Evolutionary conservation across 2,329 filamentous ascomycete species (phyloP), one percentile per base, ranked within the genome.

Genomic region (Taxawa tesnikishii): DNA sequence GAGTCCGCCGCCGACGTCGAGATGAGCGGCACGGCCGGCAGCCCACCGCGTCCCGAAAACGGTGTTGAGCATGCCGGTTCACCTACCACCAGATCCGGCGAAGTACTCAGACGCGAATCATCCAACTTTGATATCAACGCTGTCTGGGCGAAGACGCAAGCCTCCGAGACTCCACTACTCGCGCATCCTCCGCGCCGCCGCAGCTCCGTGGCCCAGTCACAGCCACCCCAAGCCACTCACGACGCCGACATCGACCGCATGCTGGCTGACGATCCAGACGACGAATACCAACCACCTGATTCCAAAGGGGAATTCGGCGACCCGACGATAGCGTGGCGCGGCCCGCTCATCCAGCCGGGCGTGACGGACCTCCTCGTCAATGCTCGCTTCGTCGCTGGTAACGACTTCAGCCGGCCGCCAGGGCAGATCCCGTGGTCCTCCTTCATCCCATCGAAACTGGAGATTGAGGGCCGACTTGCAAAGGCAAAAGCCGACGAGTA

Each of bases 231-330:
- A 2, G 70, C 78, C 1, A 79, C 73, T 11, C 74, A 81, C 10
- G 88, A 98, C 53, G 73, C 82, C 3, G 90, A 96, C 38, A 83
- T 98, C 13, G 90, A 98, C 53, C 75, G 84, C 25, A 65, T 98
- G 44, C 70, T 96, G 6, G 73, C 87, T 46, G 84, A 82, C 38
- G 75, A 94, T 38, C 81, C 83, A 34, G 76, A 78, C 16, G 81
- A 81, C 28, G 73, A 80, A 10, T 93, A 93, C 51, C 87, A 83
- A 0, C 83, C 85, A 0, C 77, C 76, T 2, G 83, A 90, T 40
- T 18, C 30, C 15, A 74, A 78, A 39, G n/a, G n/a, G n/a, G n/a
- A n/a, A n/a, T 63, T 70, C 1, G 73, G 67, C 3, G 71, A 88
- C 41, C 78, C 80, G 0, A 72, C 75, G 28, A 66, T 83, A 15